Evolutionary conservation across 495 filamentous ascomycete species (phyloP).

Genomic region (Aspergillus campestris): DNA sequence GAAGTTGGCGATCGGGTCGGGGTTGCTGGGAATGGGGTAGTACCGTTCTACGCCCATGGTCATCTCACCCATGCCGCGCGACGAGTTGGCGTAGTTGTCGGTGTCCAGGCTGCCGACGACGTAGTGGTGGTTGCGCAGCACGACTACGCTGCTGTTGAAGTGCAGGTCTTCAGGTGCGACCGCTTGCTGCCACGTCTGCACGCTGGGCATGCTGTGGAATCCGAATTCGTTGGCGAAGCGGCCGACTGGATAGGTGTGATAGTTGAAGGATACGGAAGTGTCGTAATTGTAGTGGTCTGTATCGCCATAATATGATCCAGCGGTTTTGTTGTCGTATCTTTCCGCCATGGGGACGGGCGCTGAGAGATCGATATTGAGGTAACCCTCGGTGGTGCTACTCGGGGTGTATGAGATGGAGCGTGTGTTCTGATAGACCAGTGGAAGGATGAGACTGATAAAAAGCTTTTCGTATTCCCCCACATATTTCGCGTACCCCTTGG

Average conservation of each 20-base stretch:
- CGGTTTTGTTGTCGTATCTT: constrained; percentile 50
- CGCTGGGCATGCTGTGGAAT: constrained; percentile 57
- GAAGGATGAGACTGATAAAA: constrained; percentile 52
- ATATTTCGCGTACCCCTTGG: constrained; percentile 38
- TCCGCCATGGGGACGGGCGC: constrained; percentile 49
- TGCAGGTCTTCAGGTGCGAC: constrained; percentile 40
- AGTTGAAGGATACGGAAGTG: constrained; percentile 46
- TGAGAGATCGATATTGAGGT: constrained; percentile 48
- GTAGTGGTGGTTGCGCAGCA: constrained; percentile 60
- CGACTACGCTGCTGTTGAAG: constrained; percentile 53
- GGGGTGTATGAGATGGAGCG: constrained; percentile 61
- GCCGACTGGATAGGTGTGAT: constrained; percentile 47
- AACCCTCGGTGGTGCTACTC: constrained; percentile 60
- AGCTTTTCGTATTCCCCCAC: constrained; percentile 52
- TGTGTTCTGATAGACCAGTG: constrained; percentile 55
- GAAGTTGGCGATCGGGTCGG: constrained; percentile 53
- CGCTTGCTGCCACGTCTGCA: constrained; percentile 53
- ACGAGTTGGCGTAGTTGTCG: constrained; percentile 28
- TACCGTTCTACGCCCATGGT: constrained; percentile 50
- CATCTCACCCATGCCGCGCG: constrained; percentile 53
- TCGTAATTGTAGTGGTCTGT: constrained; percentile 66
- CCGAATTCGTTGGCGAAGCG: constrained; percentile 64
- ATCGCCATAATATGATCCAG: constrained; percentile 54
- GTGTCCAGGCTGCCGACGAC: constrained; percentile 40
- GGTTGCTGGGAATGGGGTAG: constrained; percentile 54